Base-by-base conservation (phyloP, 805 yeast genomes). In the Ascoidea asiatica region DNA sequence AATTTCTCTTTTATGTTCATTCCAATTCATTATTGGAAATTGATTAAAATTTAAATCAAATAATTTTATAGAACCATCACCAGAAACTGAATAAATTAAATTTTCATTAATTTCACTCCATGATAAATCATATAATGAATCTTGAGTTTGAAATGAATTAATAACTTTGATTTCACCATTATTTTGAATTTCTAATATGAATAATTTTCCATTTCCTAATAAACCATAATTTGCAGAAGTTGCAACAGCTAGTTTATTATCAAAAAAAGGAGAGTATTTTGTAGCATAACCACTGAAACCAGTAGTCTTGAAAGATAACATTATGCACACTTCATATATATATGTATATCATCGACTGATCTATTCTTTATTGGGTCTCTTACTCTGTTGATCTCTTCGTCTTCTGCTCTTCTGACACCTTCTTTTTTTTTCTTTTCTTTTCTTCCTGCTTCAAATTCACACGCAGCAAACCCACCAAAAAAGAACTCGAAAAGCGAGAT, bases 41-140 rank as follows among this genome's bases (percentile, higher is more conserved):
- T 78, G 65, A 2, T 73, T 68, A 35, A 81, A 70, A 2, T 77
- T 72, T 38, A 72, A 69, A 61, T 90, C 98, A 56, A 88, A 90
- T 43, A 90, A 60, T 50, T 88, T 81, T 35, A 90, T 65, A 0
- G 86, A 67, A 0, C 97, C 97, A 62, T 90, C 98, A 1, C 98
- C 98, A 49, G 83, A 78, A 18, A 95, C 90, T 0, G 76, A 77
- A 3, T 76, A 72, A 1, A 84, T 72, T 53, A 89, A 97, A 60
- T 86, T 88, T 48, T 88, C 97, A 60, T 90, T 90, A 5, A 69
- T 44, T 59, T 90, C 98, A 46, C 89, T 82, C 97, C 97, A 90
- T 0, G 90, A 75, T 1, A 83, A 64, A 54, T 85, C 94, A 55
- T 85, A 88, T 17, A 89, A 65, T 5, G 96, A 95, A 62, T 90